Conservation (phyloP, 768 basidiomycete genomes). For the Sarcodon aspratus region DNA sequence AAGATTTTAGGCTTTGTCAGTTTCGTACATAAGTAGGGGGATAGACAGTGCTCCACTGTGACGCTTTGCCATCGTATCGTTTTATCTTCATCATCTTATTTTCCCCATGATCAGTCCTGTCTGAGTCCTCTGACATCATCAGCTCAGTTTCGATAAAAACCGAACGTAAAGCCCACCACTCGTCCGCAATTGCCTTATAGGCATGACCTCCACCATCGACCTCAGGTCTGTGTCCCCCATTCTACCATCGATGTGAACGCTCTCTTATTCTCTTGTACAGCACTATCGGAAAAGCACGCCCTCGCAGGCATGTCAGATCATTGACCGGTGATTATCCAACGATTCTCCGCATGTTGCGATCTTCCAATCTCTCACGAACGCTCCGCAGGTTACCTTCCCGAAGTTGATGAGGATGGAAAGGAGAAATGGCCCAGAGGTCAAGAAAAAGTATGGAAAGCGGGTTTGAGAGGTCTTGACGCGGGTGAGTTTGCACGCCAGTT, state of each 20-base stretch:
- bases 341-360: background rate
- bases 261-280: no score
- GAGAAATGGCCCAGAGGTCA: slow-evolving; percentile 83
- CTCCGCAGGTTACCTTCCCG: slow-evolving; percentile 62
- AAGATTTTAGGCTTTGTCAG: no score
- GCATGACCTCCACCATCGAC: slow-evolving; percentile 16
- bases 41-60: no score
- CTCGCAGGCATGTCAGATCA: slow-evolving; percentile 56
- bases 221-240: background rate
- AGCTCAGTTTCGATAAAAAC: no score
- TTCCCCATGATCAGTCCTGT: no score
- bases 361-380: background rate
- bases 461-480: slow-evolving; percentile 42
- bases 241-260: no score
- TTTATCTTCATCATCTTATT: no score
- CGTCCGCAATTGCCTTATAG: no score
- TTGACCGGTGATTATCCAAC: slow-evolving; percentile 16
- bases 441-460: slow-evolving; percentile 61
- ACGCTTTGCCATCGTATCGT: no score
- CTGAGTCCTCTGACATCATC: no score
- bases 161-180: background rate
- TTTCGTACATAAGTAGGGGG: no score
- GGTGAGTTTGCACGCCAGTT: slow-evolving; percentile 23
- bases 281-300: slow-evolving; percentile 24
- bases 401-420: slow-evolving; percentile 63